A percentile compares a stretch with the other conserved stretches of the same genome.
Conservation (phyloP, 768 basidiomycete genomes). For the Suillus lakei region DNA sequence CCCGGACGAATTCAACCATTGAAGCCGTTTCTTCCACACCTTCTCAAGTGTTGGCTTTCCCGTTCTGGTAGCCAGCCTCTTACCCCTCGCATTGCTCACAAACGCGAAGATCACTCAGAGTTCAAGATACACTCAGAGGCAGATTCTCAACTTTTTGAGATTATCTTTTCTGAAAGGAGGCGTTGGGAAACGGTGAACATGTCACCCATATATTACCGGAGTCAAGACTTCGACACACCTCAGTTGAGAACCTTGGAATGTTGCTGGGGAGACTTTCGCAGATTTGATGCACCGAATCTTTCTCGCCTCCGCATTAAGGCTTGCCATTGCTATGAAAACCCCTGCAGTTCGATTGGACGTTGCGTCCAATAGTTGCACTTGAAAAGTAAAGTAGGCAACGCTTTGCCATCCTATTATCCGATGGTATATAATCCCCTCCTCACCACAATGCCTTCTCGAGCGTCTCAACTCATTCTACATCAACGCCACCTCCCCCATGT, state of each 20-base stretch:
- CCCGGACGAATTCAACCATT: not conserved
- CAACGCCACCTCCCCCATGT: not conserved
- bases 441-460: not conserved
- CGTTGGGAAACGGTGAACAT: not conserved
- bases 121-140: not conserved
- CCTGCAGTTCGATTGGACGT: not conserved
- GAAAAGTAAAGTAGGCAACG: not conserved
- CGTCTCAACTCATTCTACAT: not conserved
- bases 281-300: not conserved
- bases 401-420: conserved; percentile 5
- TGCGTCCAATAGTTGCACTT: not conserved
- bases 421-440: conserved; percentile 9
- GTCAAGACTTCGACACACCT: not conserved
- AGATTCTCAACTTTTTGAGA: not conserved
- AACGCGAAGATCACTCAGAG: not conserved
- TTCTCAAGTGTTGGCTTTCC: not conserved
- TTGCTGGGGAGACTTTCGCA: not conserved
- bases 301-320: not conserved
- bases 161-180: not conserved
- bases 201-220: not conserved
- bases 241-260: not conserved
- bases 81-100: not conserved
- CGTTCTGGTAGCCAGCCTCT: not conserved
- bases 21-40: not conserved
- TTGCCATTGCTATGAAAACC: not conserved